phyloP scores from a whole-genome alignment of 2,329 filamentous ascomycete genomes.

The Plenodomus lindquistii region DNA sequence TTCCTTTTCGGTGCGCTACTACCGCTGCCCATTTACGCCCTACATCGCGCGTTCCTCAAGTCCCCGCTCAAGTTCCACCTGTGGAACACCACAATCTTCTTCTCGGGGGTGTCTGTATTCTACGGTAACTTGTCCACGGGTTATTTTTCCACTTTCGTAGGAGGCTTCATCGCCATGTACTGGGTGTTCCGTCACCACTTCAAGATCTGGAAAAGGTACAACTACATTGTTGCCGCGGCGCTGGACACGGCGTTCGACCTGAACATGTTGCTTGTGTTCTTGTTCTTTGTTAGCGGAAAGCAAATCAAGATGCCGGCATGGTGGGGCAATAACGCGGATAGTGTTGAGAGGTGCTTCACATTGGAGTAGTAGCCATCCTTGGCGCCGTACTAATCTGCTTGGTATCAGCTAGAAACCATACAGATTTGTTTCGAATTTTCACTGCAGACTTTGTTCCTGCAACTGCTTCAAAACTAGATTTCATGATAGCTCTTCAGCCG shows the following conservation, averaged over 20 bases:
- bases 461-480: not conserved
- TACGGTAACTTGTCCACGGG: conserved; percentile 67
- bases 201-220: conserved; percentile 63
- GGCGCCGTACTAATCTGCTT: too few species aligned
- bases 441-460: not conserved
- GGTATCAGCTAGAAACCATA: too few species aligned
- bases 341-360: conserved; percentile 63
- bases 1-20: conserved; percentile 56
- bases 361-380: conserved; percentile 28
- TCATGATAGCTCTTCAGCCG: too few species aligned
- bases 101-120: conserved; percentile 58
- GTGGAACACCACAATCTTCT: conserved; percentile 66
- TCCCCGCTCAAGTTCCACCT: conserved; percentile 60
- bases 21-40: conserved; percentile 54
- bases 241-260: conserved; percentile 67
- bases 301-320: conserved; percentile 64
- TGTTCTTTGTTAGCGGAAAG: conserved; percentile 62
- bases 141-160: conserved; percentile 59
- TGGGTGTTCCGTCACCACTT: conserved; percentile 61
- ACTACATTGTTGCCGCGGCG: conserved; percentile 64
- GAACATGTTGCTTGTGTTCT: conserved; percentile 64
- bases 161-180: conserved; percentile 65
- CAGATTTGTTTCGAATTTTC: too few species aligned
- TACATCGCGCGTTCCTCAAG: conserved; percentile 59
- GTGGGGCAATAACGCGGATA: conserved; percentile 64